phyloP scores from a whole-genome alignment of 164 flowering plant species.

The Liquidambar formosana region DNA sequence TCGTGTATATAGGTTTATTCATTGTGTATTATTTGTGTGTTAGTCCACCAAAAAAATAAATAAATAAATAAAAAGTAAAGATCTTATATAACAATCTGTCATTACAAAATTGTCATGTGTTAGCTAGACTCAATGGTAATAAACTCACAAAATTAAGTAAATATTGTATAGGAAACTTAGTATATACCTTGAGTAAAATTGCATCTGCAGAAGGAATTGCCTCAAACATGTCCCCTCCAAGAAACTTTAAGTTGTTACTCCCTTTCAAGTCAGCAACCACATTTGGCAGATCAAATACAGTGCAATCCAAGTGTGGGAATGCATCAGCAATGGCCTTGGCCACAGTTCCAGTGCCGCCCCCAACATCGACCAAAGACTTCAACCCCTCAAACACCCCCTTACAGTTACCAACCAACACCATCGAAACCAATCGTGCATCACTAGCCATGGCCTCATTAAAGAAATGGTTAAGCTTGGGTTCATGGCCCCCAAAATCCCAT shows the following conservation, averaged over 20 bases:
- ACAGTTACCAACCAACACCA: slow-evolving; percentile 15
- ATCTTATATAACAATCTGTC: too few species aligned
- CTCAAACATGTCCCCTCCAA: too few species aligned
- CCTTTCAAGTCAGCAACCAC: slow-evolving; percentile 25
- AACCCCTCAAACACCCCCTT: slow-evolving; percentile 23
- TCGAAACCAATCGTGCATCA: slow-evolving; percentile 12
- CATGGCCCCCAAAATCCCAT: slow-evolving; percentile 18
- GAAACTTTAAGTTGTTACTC: slow-evolving; percentile 16
- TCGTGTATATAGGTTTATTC: too few species aligned
- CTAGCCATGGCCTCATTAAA: slow-evolving; percentile 24
- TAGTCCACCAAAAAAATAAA: too few species aligned
- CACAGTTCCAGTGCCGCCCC: slow-evolving; percentile 28
- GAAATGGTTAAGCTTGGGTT: neutral
- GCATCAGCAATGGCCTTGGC: too few species aligned
- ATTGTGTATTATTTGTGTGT: too few species aligned
- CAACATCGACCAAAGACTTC: slow-evolving; percentile 28
- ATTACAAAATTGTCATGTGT: too few species aligned
- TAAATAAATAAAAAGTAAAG: too few species aligned
- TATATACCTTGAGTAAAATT: slow-evolving; percentile 31
- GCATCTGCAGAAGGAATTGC: slow-evolving; percentile 38
- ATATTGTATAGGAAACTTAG: too few species aligned
- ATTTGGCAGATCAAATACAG: too few species aligned
- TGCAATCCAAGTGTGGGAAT: slow-evolving; percentile 25
- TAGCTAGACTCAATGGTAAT: too few species aligned
- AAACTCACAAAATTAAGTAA: too few species aligned